Conservation (phyloP, 768 basidiomycete genomes). For the Mycena galopus region DNA sequence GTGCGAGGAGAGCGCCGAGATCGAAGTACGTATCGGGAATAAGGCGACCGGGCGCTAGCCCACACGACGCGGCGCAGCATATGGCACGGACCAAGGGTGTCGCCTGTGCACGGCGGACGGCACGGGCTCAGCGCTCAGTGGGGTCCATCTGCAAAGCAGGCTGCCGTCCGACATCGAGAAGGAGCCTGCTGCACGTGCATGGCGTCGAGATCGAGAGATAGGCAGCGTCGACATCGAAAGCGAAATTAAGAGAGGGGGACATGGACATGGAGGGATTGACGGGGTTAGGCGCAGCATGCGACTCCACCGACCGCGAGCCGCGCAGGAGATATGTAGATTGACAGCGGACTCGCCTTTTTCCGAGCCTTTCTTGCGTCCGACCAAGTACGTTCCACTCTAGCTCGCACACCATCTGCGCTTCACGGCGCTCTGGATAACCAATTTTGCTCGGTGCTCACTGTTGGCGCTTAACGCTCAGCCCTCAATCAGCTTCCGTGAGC, state of each 20-base stretch:
- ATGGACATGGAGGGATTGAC: not conserved
- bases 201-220: not conserved
- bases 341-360: not conserved
- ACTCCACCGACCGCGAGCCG: not conserved
- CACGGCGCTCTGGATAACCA: not conserved
- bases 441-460: not conserved
- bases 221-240: not conserved
- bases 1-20: no score
- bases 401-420: constrained; percentile 1
- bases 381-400: not conserved
- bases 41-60: no score
- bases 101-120: no score
- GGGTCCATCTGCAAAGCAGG: no score
- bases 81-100: no score
- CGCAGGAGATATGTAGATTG: not conserved
- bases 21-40: no score
- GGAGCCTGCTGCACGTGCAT: not conserved
- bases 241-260: not conserved
- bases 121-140: no score
- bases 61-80: no score
- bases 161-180: not conserved
- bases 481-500: not conserved
- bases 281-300: not conserved
- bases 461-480: not conserved
- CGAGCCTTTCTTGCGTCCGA: not conserved